Percentiles rank a stretch among this genome's conserved stretches.
Evolutionary conservation across 129 eudicot genomes (phyloP).

Genomic region (Mikania micrantha): DNA sequence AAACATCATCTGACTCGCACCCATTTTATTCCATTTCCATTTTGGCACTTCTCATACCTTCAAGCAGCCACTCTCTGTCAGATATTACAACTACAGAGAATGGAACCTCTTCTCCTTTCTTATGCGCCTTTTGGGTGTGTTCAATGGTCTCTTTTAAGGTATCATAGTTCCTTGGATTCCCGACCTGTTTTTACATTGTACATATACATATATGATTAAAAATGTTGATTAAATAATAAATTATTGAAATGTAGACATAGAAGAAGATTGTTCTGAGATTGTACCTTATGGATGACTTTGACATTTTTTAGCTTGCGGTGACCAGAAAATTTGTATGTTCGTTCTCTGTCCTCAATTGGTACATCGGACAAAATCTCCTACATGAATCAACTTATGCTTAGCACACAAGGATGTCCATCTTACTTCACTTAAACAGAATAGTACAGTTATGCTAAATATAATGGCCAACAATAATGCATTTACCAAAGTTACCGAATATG

Average conservation of each 20-base stretch:
- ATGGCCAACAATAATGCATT: too few species aligned
- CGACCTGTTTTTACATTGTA: slow-evolving; percentile 41
- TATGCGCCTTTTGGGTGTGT: slow-evolving; percentile 45
- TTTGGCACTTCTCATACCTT: slow-evolving; percentile 38
- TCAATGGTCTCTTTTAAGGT: slow-evolving; percentile 57
- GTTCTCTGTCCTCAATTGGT: slow-evolving; percentile 59
- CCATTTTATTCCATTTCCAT: not conserved
- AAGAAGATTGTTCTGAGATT: slow-evolving; percentile 1
- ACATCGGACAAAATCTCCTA: slow-evolving; percentile 90
- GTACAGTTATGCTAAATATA: not conserved
- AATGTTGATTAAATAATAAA: not conserved
- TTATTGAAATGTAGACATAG: not conserved
- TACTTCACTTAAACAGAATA: not conserved
- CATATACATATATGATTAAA: not conserved
- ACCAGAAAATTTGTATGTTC: slow-evolving; percentile 42
- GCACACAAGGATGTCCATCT: not conserved
- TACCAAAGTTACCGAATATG: too few species aligned
- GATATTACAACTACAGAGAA: slow-evolving; percentile 77
- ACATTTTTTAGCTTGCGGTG: slow-evolving; percentile 58
- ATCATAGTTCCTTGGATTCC: slow-evolving; percentile 69
- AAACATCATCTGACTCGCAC: not conserved
- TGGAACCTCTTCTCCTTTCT: slow-evolving; percentile 54
- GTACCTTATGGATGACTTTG: slow-evolving; percentile 71
- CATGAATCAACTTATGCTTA: slow-evolving; percentile 10
- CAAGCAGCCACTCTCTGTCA: slow-evolving; percentile 79